A percentile compares a stretch with the other conserved stretches of the same genome.
These are phyloP conservation scores for Mycena olivaceomarginata DNA, from an alignment of 768 basidiomycete genomes.

Conservation along the genomic window DNA sequence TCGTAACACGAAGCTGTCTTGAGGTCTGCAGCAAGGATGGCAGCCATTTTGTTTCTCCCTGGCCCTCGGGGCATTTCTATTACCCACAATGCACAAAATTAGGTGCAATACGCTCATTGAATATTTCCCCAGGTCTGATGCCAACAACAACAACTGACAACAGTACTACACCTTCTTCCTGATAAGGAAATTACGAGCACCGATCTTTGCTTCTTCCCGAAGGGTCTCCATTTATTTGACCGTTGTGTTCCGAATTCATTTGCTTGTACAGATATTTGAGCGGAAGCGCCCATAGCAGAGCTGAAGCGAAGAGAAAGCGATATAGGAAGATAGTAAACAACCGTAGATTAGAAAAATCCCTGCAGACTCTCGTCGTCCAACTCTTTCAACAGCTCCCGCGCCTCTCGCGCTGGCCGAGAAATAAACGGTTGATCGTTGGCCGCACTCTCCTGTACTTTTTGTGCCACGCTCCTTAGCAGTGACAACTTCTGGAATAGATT, in stretches of 20 bases:
- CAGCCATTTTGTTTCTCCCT: background rate
- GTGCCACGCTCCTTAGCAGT: conserved; percentile 76
- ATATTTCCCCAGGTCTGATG: too few relatives aligned
- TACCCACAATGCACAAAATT: too few relatives aligned
- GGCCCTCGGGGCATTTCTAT: too few relatives aligned
- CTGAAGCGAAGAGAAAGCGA: too few relatives aligned
- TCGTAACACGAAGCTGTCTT: too few relatives aligned
- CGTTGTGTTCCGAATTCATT: too few relatives aligned
- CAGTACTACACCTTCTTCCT: background rate
- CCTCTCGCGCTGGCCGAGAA: conserved; percentile 88
- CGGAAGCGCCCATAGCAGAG: too few relatives aligned
- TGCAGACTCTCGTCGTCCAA: conserved; percentile 64
- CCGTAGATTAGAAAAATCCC: conserved; percentile 62
- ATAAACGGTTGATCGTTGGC: conserved; percentile 83
- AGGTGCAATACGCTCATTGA: too few relatives aligned
- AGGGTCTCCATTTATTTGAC: too few relatives aligned
- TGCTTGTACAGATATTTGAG: too few relatives aligned
- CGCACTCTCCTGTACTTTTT: conserved; percentile 83
- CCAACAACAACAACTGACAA: background rate
- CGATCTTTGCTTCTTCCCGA: too few relatives aligned
- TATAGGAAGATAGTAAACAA: background rate
- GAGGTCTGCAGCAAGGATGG: too few relatives aligned
- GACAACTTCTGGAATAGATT: conserved; percentile 82
- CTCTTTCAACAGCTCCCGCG: conserved; percentile 80
- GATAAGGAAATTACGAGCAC: background rate